Conservation (phyloP, 1,139 yeast genomes). For the Protomyces arabidopsidicola region DNA sequence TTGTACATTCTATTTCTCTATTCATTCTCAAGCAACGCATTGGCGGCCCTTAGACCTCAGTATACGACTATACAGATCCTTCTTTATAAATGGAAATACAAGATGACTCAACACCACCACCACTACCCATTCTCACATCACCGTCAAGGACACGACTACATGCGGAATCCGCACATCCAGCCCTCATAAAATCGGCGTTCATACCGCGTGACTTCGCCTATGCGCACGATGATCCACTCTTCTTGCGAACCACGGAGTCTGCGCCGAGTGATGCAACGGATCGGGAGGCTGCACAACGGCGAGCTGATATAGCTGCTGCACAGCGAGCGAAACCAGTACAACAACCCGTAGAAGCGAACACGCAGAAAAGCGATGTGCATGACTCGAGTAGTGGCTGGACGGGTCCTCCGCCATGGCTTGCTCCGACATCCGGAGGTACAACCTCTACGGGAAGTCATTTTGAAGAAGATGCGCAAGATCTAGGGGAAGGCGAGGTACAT, state of each 20-base stretch:
- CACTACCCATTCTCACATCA: neutral
- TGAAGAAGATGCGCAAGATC: slow-evolving; percentile 17
- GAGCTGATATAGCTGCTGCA: neutral
- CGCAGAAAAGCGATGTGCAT: neutral
- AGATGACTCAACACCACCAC: neutral
- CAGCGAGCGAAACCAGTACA: neutral
- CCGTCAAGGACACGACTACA: neutral
- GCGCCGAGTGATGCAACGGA: neutral
- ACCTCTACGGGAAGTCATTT: neutral
- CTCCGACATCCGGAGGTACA: neutral
- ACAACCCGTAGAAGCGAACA: neutral
- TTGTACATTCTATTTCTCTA: too few species aligned
- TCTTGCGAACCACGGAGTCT: slow-evolving; percentile 1
- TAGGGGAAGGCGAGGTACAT: slow-evolving; percentile 44
- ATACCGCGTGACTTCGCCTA: slow-evolving; percentile 27
- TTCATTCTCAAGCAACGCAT: too few species aligned
- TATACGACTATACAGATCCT: too few species aligned
- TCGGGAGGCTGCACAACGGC: neutral
- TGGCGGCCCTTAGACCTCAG: too few species aligned
- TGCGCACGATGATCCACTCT: slow-evolving; percentile 19
- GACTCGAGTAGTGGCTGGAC: slow-evolving; percentile 10
- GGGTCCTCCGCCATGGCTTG: slow-evolving; percentile 26
- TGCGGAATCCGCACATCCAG: neutral
- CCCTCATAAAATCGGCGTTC: neutral
- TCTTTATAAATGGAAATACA: neutral